Base-by-base conservation (phyloP, 371 early-diverging fungal genomes). In the Actinomortierella wolfii region DNA sequence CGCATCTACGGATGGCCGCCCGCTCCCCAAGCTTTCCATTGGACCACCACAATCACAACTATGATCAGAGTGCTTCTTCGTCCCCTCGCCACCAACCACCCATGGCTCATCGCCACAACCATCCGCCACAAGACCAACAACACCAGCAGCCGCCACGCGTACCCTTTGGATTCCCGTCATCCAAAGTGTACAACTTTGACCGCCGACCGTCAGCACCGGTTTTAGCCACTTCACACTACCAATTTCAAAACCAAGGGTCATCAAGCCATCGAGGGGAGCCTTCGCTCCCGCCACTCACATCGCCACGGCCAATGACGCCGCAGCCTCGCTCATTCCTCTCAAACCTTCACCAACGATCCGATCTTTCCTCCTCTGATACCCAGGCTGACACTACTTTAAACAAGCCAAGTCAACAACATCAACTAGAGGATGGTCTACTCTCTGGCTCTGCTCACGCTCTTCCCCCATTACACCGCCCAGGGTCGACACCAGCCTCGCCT, bases 161-260 rank as follows among this genome's bases (percentile, higher is more conserved):
- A n/a, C 74, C 67, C 2, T 74, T 74, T 52, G 74, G 63, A n/a
- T 56, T 71, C 56, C 65, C 65, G 20, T 60, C 67, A 60, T 3
- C 57, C 11, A 74, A 74, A 20, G 57, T 67, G 1, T 60, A 57
- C 48, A 44, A 57, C 25, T 54, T 60, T 23, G 74, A 74, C 51
- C 54, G 74, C 23, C 45, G 74, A 34, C 74, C 74, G 0, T 74
- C 74, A 1, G 74, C 67, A 26, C 74, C 74, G n/a, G 58, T 74
- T 46, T 55, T 63, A 54, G 55, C 64, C 3, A 63, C 62, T 1
- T 64, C 64, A 1, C 67, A 67, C 2, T 60, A 63, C 23, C 60
- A 56, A 28, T 65, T 64, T 49, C 48, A 58, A 11, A 61, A 73
- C 51, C 57, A 56, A 9, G 64, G 42, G 20, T 17, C 58, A 43